Evolutionary conservation across 225 moss, liverwort and hornwort genomes (phyloP), one percentile per base, ranked within the genome.

Genomic region (Anthoceros angustus): DNA sequence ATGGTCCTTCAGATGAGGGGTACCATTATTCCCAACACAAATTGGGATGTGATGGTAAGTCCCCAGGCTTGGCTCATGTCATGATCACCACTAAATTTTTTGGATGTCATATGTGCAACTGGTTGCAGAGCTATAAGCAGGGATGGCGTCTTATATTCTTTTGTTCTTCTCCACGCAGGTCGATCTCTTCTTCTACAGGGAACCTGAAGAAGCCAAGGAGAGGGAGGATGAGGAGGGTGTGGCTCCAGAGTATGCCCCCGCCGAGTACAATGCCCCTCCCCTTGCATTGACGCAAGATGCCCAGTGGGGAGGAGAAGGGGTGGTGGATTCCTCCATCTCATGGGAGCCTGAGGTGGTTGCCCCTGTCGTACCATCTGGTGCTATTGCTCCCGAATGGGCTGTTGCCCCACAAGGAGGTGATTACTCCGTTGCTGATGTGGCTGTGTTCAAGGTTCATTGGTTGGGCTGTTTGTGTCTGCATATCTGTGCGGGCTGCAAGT

Each of bases 1-100:
- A 82, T 91, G 91, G 87, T 87, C 2, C 73, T 91, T 63, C 87
- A 87, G 74, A 91, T 91, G 91, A 80, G 87, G 39, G 84, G 91
- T 66, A 87, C 87, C 21, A 78, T 92, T 68, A 86, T 84, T 23
- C 78, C 86, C 4, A 74, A 73, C 40, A 80, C 83, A 11, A 86
- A 83, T 5, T 88, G 88, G 88, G 85, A 88, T 24, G 85, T 85
- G 41, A 88, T 88, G 88, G 88, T 77, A 71, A 15, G 48, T 43
- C 10, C 2, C 18, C 23, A 23, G 55, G 55, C 14, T 15, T 9
- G 10, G 2, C 18, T 18, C n/a, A 55, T 55, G 0, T 9, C 4
- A 0, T 0, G 0, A 18, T 8, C 23, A 18, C 10, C 6, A 9
- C 18, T 9, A 11, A 15, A 8, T 7, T 55, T 8, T 8, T 0